These are phyloP conservation scores for Capsicum rhomboideum DNA, from an alignment of 257 asterid genomes.

Conservation along the genomic window DNA sequence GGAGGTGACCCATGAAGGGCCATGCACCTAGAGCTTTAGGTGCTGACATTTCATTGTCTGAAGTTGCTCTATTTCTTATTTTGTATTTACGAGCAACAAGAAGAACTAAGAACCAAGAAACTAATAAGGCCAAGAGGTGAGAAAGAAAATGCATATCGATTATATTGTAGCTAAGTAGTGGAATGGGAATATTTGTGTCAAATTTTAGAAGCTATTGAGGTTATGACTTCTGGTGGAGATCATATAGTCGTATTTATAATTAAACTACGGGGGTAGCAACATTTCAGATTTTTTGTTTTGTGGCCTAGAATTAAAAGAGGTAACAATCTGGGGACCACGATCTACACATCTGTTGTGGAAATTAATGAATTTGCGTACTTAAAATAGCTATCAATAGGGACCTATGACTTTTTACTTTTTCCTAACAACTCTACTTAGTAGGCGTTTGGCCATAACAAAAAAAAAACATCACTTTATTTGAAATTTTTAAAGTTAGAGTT, in stretches of 20 bases:
- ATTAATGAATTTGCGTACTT: not conserved
- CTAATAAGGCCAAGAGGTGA: not conserved
- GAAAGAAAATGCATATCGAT: slow-evolving; percentile 9
- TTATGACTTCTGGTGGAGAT: not conserved
- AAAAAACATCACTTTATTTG: no score
- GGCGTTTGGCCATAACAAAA: no score
- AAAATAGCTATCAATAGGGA: not conserved
- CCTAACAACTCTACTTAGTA: no score
- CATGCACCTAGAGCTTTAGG: slow-evolving; percentile 44
- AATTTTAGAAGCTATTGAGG: not conserved
- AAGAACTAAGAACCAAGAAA: not conserved
- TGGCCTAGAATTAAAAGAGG: no score
- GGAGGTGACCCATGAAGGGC: slow-evolving; percentile 68
- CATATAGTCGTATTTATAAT: not conserved
- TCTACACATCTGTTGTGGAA: not conserved
- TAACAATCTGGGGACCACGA: no score
- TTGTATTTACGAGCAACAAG: not conserved
- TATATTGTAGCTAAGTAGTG: not conserved
- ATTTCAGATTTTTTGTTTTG: not conserved
- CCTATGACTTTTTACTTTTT: not conserved
- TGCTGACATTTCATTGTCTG: not conserved
- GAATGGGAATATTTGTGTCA: not conserved
- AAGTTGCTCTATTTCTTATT: not conserved
- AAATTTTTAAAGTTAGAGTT: no score
- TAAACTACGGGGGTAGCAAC: not conserved